Evolutionary conservation across 371 early-diverging fungal genomes (phyloP).

Genomic region (Vairimorpha ceranae): DNA sequence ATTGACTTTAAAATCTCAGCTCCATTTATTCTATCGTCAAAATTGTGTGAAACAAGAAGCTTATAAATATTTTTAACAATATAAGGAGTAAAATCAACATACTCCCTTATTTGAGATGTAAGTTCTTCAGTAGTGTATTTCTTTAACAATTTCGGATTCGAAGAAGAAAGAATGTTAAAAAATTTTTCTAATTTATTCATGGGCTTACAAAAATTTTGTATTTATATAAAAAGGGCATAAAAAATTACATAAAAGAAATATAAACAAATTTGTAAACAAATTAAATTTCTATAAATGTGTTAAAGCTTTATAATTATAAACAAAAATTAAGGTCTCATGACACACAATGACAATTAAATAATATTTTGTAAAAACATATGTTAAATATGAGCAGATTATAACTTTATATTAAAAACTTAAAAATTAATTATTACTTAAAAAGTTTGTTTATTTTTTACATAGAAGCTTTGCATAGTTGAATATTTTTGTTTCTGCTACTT

Average conservation of each 20-base stretch:
- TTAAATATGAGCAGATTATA: too few species aligned
- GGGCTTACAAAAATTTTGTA: neutral
- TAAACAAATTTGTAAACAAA: too few species aligned
- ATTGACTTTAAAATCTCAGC: constrained; percentile 33
- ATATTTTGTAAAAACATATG: too few species aligned
- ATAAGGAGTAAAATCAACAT: constrained; percentile 36
- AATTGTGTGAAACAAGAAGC: constrained; percentile 24
- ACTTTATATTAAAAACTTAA: too few species aligned
- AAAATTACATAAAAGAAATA: neutral
- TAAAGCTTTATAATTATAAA: too few species aligned
- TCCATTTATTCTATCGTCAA: constrained; percentile 39
- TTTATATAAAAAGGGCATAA: constrained; percentile 4
- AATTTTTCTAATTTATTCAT: constrained; percentile 60
- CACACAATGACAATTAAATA: too few species aligned
- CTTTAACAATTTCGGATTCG: constrained; percentile 46
- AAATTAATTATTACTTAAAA: too few species aligned
- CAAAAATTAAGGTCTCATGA: too few species aligned
- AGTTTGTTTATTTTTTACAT: too few species aligned
- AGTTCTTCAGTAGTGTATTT: constrained; percentile 50
- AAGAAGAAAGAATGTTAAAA: constrained; percentile 51
- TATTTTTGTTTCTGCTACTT: too few species aligned
- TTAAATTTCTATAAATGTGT: too few species aligned
- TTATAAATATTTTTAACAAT: constrained; percentile 40
- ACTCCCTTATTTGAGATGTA: constrained; percentile 37
- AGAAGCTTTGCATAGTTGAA: too few species aligned